Conservation (phyloP, 2,329 filamentous ascomycete genomes). For the Pestalotiopsis sp. region DNA sequence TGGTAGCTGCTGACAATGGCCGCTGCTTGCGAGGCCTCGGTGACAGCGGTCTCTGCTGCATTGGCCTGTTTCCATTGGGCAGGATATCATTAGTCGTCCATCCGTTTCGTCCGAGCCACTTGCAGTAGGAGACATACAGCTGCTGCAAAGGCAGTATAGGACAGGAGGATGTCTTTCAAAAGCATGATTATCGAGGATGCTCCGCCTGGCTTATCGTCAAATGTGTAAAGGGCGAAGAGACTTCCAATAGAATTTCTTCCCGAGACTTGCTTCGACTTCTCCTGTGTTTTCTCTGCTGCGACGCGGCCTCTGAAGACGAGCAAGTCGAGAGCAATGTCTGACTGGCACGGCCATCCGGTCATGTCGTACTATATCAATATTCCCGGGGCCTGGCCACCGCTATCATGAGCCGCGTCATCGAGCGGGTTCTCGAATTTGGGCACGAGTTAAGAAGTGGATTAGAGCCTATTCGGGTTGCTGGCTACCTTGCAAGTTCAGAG, state of each 20-base stretch:
- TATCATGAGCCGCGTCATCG: slow-evolving; percentile 6
- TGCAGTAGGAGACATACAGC: not conserved
- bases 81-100: not conserved
- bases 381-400: not conserved
- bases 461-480: not conserved
- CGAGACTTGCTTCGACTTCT: not conserved
- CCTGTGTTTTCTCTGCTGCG: not conserved
- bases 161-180: not conserved
- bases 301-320: not conserved
- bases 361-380: not conserved
- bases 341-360: not conserved
- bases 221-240: not conserved
- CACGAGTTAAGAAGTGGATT: not conserved
- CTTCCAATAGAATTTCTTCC: not conserved
- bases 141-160: not conserved
- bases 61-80: not conserved
- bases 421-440: not conserved
- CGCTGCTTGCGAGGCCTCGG: not conserved
- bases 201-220: not conserved
- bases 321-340: not conserved
- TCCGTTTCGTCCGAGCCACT: not conserved
- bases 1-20: slow-evolving; percentile 1
- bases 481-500: not conserved
- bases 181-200: not conserved
- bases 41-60: not conserved